Conservation (phyloP, 164 flowering plant species). For the Annona squamosa region DNA sequence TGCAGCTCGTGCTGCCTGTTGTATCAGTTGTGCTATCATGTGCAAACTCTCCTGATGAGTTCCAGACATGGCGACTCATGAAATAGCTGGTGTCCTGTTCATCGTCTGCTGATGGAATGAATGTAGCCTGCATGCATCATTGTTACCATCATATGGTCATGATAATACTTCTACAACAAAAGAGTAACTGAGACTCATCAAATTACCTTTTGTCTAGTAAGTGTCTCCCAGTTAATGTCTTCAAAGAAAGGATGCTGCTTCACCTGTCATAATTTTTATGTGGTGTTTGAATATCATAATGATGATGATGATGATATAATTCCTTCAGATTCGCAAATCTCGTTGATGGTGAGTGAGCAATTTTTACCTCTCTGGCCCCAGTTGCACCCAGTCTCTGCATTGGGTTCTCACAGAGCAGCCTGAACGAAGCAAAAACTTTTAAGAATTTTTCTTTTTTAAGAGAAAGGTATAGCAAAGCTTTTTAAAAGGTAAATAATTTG, state of each 20-base stretch:
- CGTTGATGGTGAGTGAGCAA: not conserved
- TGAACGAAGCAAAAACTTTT: constrained; percentile 22
- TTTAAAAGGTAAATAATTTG: not conserved
- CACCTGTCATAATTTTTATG: constrained; percentile 46
- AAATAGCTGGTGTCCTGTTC: constrained; percentile 92
- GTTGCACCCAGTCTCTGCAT: constrained; percentile 94
- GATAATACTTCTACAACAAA: not conserved
- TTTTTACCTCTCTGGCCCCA: constrained; percentile 77
- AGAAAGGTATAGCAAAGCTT: not conserved
- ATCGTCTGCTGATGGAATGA: constrained; percentile 77
- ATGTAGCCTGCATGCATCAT: constrained; percentile 66
- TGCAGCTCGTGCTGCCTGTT: constrained; percentile 44
- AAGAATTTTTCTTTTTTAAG: not conserved
- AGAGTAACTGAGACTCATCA: not conserved
- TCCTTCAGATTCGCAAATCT: not conserved
- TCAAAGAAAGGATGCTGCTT: constrained; percentile 72
- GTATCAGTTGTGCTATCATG: constrained; percentile 64
- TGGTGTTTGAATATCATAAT: not conserved
- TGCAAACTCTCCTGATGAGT: constrained; percentile 55
- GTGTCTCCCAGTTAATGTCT: constrained; percentile 92
- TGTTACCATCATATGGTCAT: not conserved
- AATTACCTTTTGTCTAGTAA: constrained; percentile 87
- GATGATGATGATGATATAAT: not conserved
- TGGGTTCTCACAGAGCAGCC: constrained; percentile 79
- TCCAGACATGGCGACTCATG: constrained; percentile 91